Conservation (phyloP, 176 grass and related monocot genomes). For the Triticum urartu region DNA sequence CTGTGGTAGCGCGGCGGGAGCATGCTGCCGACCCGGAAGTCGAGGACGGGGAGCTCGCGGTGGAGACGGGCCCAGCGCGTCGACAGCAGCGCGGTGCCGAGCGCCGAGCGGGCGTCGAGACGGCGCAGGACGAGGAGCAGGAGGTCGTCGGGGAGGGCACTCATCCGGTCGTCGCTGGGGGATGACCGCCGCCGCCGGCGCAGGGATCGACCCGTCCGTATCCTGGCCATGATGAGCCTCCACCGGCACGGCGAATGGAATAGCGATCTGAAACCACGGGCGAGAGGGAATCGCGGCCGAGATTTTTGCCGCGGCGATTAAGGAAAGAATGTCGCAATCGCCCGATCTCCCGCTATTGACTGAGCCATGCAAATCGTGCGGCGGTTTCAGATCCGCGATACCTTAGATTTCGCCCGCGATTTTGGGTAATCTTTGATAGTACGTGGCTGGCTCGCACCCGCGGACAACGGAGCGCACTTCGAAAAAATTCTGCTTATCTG, state of each 20-base stretch:
- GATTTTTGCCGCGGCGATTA: too few species aligned
- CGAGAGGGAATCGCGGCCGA: too few species aligned
- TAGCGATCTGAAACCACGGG: too few species aligned
- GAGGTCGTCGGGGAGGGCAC: constrained; percentile 21
- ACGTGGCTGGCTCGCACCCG: neutral
- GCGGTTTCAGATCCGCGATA: too few species aligned
- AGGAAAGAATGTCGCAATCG: too few species aligned
- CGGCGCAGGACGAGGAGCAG: constrained; percentile 4
- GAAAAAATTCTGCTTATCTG: too few species aligned
- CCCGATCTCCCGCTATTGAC: too few species aligned
- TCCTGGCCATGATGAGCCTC: neutral
- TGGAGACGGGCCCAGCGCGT: constrained; percentile 5
- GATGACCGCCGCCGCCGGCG: neutral
- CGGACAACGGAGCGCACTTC: neutral
- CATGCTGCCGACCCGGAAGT: neutral
- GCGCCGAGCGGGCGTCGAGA: constrained; percentile 3
- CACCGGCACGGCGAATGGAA: neutral
- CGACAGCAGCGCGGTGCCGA: neutral
- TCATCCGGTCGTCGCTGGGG: neutral
- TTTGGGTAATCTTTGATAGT: too few species aligned
- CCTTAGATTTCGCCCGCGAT: too few species aligned
- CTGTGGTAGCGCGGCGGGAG: constrained; percentile 19
- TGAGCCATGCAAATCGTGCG: too few species aligned
- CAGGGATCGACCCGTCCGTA: neutral
- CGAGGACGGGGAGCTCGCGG: neutral